Conservation (phyloP, 148 eudicot genomes). For the Oxyria digyna region DNA sequence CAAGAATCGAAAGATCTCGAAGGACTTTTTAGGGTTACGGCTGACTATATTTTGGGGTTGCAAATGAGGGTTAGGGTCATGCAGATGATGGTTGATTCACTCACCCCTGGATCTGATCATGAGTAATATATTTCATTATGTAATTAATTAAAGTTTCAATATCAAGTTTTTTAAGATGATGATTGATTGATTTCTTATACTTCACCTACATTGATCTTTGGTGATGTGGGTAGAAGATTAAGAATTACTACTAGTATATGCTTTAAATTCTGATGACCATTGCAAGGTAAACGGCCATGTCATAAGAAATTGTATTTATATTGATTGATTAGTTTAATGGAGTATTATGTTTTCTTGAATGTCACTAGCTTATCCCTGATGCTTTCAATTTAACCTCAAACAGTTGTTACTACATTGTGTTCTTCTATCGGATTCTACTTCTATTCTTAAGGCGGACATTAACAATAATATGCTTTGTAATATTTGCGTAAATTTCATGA, state of each 20-base stretch:
- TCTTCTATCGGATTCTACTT: too few species aligned
- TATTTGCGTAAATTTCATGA: background rate
- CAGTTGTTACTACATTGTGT: background rate
- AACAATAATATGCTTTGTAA: background rate
- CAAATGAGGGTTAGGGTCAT: conserved; percentile 60
- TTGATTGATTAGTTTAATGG: background rate
- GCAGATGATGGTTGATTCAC: conserved; percentile 50
- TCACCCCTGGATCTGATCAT: conserved; percentile 6
- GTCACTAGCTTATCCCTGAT: background rate
- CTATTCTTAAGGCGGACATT: too few species aligned
- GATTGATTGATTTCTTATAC: background rate
- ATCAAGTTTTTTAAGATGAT: background rate
- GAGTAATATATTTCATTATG: background rate
- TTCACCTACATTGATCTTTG: conserved; percentile 3
- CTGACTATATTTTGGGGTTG: conserved; percentile 53
- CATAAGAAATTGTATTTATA: background rate
- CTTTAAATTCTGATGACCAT: background rate
- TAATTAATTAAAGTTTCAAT: background rate
- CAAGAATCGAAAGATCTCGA: conserved; percentile 27
- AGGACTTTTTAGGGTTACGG: conserved; percentile 47
- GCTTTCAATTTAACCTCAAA: background rate
- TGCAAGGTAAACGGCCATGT: background rate
- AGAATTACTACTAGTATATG: background rate
- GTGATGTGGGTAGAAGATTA: background rate
- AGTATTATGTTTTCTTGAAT: background rate